Evolutionary conservation across 2,329 filamentous ascomycete species (phyloP), one percentile per base, ranked within the genome.

Genomic region (Aphanocladium album): DNA sequence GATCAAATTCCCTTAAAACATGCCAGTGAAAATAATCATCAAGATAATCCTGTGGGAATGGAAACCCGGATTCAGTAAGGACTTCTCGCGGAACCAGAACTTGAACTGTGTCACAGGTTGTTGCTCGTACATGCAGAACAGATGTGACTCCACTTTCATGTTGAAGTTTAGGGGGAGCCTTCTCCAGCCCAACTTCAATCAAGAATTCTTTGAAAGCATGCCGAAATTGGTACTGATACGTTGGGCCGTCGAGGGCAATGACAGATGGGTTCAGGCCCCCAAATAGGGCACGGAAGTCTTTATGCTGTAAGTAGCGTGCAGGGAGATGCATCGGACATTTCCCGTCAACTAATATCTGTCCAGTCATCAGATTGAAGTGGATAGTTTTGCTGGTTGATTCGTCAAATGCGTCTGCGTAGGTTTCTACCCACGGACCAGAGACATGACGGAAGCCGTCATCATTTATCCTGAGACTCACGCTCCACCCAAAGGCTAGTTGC

Each of bases 291-390:
- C 1, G 0, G 39, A 61, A 61, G 19, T 61, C 59, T n/a, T 17
- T 1, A 9, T 51, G 39, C 2, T 2, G 1, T 3, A 25, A 19
- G 4, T 8, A 61, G 0, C 39, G 2, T 1, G 19, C 1, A 8
- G 19, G 16, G 2, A 55, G 23, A 11, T 45, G 27, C 5, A n/a
- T 43, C 5, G 46, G 21, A 27, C 21, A 16, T 6, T 51, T 57
- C 14, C 59, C 59, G 35, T 61, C 47, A 17, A 57, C 19, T 0
- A 57, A 19, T 0, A 61, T 19, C 12, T 57, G 52, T 2, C 17
- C 59, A 1, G 33, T 45, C 25, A 57, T 21, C n/a, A 43, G 16
- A 16, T 61, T 57, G 0, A 56, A 23, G 19, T 61, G 71, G 66
- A 30, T 63, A 66, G 0, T 47, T 5, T 46, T 43, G 25, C 2